A percentile compares a stretch with the other conserved stretches of the same genome.
These are phyloP conservation scores for Diaporthe ampelina DNA, from an alignment of 2,329 filamentous ascomycete genomes.

Conservation along the genomic window DNA sequence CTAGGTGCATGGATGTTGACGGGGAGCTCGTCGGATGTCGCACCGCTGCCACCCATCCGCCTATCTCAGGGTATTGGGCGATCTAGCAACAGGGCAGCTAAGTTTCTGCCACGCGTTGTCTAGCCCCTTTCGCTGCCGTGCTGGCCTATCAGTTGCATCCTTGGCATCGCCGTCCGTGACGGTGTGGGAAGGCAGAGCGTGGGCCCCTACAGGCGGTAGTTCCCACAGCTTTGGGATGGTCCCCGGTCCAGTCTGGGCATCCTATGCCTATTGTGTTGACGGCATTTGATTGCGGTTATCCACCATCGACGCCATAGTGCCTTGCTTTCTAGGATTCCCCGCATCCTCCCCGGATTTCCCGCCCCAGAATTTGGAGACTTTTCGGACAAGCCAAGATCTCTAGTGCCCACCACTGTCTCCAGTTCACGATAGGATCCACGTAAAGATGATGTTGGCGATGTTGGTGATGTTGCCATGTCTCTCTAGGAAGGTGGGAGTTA, in stretches of 20 bases:
- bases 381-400: constrained; percentile 22
- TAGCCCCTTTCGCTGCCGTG: not conserved
- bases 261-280: constrained; percentile 14
- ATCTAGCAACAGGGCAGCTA: constrained; percentile 3
- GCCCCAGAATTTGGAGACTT: constrained; percentile 14
- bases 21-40: constrained; percentile 8
- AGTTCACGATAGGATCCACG: constrained; percentile 9
- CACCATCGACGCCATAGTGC: constrained; percentile 16
- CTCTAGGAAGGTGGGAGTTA: constrained; percentile 15
- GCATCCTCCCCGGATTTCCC: constrained; percentile 32
- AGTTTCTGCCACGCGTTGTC: constrained; percentile 24
- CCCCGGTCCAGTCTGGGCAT: constrained; percentile 16
- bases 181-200: constrained; percentile 13
- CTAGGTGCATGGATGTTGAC: constrained; percentile 4
- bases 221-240: constrained; percentile 22
- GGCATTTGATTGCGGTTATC: constrained; percentile 33
- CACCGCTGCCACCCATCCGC: constrained; percentile 21
- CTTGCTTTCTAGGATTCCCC: constrained; percentile 14
- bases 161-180: constrained; percentile 14
- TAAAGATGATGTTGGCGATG: constrained; percentile 13
- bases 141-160: constrained; percentile 24
- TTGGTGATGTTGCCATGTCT: not conserved
- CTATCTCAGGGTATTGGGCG: not conserved
- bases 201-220: constrained; percentile 9
- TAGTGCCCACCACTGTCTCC: constrained; percentile 16